Evolutionary conservation across 352 stramenopile species (phyloP).

Genomic region (Phytophthora pseudosyringae): DNA sequence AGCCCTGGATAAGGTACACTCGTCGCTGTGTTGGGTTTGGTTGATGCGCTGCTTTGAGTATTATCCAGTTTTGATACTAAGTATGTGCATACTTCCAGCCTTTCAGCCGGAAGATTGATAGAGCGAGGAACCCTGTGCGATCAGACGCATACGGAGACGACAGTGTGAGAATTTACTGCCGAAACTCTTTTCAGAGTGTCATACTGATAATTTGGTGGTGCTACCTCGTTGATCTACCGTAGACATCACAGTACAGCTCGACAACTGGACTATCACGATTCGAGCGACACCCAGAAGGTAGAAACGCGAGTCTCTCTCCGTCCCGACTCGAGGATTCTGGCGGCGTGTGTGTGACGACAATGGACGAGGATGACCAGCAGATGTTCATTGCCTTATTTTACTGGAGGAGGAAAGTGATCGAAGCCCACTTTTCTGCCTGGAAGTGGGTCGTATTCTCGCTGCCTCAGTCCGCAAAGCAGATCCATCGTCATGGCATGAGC

Average conservation of each 20-base stretch:
- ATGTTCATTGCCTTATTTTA: slow-evolving; percentile 53
- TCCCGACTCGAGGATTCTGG: slow-evolving; percentile 2
- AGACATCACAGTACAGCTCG: not conserved
- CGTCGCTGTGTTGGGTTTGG: not conserved
- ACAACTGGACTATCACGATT: not conserved
- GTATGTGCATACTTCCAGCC: not conserved
- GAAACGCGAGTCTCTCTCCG: not conserved
- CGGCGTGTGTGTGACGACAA: slow-evolving; percentile 31
- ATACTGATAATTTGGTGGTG: slow-evolving; percentile 3
- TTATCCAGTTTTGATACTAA: not conserved
- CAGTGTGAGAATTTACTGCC: slow-evolving; percentile 9
- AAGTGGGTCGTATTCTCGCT: slow-evolving; percentile 39
- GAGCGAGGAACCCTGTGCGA: not conserved
- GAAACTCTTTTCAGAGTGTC: not conserved
- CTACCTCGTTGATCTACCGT: not conserved
- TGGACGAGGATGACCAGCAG: slow-evolving; percentile 51
- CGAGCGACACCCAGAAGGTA: not conserved
- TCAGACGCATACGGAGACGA: slow-evolving; percentile 4
- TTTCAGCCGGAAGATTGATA: slow-evolving; percentile 3
- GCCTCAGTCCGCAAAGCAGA: slow-evolving; percentile 24
- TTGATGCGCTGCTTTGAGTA: not conserved
- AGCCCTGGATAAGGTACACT: slow-evolving; percentile 5
- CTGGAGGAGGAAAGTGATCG: slow-evolving; percentile 51
- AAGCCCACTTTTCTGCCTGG: slow-evolving; percentile 49
- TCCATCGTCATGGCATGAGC: slow-evolving; percentile 1